Evolutionary conservation across 495 filamentous ascomycete species (phyloP).

Genomic region (Penicillium lagena): DNA sequence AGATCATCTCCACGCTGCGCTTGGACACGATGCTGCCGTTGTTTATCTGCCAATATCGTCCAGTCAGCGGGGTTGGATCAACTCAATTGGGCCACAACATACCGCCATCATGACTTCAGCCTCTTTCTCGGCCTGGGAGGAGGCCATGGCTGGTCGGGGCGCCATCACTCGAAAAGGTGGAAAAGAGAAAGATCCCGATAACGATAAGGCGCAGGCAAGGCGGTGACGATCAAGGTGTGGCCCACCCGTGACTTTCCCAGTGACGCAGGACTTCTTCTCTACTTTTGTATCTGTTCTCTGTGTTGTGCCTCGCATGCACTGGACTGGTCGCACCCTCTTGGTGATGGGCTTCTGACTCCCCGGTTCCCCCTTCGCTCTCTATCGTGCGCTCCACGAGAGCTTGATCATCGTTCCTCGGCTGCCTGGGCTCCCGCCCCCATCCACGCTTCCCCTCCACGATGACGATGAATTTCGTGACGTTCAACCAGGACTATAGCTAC

Average conservation of each 20-base stretch:
- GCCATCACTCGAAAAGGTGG: not conserved
- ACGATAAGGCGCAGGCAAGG: slow-evolving; percentile 16
- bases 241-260: slow-evolving; percentile 32
- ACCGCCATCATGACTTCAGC: slow-evolving; percentile 65
- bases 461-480: slow-evolving; percentile 95
- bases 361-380: too few species aligned
- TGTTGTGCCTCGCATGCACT: slow-evolving; percentile 1
- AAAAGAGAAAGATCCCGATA: not conserved
- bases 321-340: not conserved
- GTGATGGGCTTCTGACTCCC: slow-evolving; percentile 2
- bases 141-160: slow-evolving; percentile 12
- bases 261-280: slow-evolving; percentile 16
- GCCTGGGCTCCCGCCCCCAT: not conserved
- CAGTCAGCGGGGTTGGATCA: too few species aligned
- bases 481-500: slow-evolving; percentile 98
- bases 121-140: slow-evolving; percentile 42
- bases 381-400: slow-evolving; percentile 6
- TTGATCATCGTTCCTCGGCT: slow-evolving; percentile 8
- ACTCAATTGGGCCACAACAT: slow-evolving; percentile 1
- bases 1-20: slow-evolving; percentile 78
- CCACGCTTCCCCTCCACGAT: slow-evolving; percentile 29
- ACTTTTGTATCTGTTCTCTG: slow-evolving; percentile 15
- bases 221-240: slow-evolving; percentile 36
- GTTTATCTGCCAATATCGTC: slow-evolving; percentile 57
- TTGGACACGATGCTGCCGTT: slow-evolving; percentile 88